A percentile compares a stretch with the other conserved stretches of the same genome.
phyloP scores from a whole-genome alignment of 495 filamentous ascomycete species.

The Penicillium canariense region DNA sequence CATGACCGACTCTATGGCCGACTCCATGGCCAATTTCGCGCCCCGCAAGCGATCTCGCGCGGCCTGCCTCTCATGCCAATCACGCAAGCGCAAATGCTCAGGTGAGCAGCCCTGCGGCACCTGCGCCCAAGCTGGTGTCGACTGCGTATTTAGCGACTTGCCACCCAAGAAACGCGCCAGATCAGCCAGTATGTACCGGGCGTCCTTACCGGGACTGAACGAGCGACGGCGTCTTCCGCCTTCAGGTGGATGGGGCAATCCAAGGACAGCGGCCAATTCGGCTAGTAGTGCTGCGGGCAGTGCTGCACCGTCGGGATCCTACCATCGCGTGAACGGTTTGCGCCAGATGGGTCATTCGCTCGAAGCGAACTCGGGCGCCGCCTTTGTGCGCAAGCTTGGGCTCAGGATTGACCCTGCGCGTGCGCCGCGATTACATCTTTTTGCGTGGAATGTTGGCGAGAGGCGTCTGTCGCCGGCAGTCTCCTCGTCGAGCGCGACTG shows the following conservation, averaged over 20 bases:
- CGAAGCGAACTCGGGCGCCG: conserved; percentile 54
- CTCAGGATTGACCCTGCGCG: conserved; percentile 48
- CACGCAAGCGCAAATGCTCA: conserved; percentile 56
- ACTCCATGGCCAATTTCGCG: conserved; percentile 32
- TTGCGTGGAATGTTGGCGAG: conserved; percentile 55
- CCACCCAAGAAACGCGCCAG: conserved; percentile 36
- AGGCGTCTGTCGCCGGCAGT: conserved; percentile 27
- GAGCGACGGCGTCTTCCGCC: conserved; percentile 15
- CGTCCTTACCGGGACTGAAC: conserved; percentile 9
- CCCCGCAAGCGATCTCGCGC: conserved; percentile 45
- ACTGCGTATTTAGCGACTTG: conserved; percentile 44
- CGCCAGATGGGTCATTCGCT: conserved; percentile 27
- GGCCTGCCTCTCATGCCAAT: conserved; percentile 51
- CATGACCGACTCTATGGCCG: neutral
- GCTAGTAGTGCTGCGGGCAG: conserved; percentile 2
- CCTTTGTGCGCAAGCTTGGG: conserved; percentile 53
- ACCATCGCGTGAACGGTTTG: neutral
- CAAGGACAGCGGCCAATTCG: neutral
- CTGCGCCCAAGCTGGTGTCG: conserved; percentile 46
- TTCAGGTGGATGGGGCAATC: conserved; percentile 13
- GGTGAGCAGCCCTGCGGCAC: conserved; percentile 50
- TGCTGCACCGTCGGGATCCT: conserved; percentile 10
- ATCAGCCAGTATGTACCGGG: conserved; percentile 14
- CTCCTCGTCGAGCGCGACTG: conserved; percentile 3
- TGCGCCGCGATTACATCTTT: conserved; percentile 53